Conservation (phyloP, 148 eudicot genomes). For the Vaccinium darrowii region DNA sequence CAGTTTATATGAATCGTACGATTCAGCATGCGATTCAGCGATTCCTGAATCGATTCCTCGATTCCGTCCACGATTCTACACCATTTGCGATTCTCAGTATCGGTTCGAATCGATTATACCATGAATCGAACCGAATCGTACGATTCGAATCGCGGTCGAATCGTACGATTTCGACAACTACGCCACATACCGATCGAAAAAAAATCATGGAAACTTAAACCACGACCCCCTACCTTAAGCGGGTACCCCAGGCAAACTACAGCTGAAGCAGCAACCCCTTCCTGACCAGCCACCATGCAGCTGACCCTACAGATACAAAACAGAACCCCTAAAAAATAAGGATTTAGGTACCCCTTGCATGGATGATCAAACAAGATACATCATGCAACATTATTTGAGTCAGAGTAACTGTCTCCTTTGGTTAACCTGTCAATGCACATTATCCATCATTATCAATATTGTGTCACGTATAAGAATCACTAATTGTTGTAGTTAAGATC, state of each 20-base stretch:
- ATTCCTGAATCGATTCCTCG: no score
- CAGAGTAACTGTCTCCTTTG: no score
- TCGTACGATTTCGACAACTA: no score
- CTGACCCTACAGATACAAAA: conserved; percentile 58
- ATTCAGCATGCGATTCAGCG: no score
- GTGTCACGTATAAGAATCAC: not conserved
- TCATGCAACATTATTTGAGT: not conserved
- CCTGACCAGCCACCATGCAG: conserved; percentile 80
- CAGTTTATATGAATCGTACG: no score
- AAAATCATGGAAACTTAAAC: not conserved
- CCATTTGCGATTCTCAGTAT: no score
- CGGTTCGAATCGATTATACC: no score
- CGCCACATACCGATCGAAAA: no score
- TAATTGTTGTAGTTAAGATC: not conserved
- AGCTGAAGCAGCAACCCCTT: conserved; percentile 53
- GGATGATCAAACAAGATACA: not conserved
- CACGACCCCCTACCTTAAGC: conserved; percentile 53
- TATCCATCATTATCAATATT: not conserved
- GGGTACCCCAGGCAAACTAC: conserved; percentile 90
- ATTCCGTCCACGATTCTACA: no score
- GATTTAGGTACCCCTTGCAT: not conserved
- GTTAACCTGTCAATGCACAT: not conserved
- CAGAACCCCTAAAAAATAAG: not conserved
- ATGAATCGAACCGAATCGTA: no score
- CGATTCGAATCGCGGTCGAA: no score